Conservation (phyloP, 129 eudicot species). For the Artemisia tridentata region DNA sequence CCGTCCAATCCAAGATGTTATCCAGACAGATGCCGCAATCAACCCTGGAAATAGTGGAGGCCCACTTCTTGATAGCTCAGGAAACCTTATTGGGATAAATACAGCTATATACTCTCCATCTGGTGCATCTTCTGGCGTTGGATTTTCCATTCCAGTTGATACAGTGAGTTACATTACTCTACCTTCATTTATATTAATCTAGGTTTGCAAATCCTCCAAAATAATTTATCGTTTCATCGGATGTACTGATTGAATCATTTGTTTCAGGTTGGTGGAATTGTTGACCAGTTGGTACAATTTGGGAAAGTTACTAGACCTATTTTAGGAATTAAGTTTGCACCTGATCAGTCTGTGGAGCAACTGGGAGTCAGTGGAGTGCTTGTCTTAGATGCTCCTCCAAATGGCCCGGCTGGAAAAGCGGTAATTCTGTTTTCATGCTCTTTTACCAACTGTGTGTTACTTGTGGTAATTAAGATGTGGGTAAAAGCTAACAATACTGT, state of each 20-base stretch:
- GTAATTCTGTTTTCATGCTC: conserved; percentile 36
- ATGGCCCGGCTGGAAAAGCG: conserved; percentile 99
- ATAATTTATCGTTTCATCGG: not conserved
- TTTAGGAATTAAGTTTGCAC: conserved; percentile 92
- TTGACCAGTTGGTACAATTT: conserved; percentile 84
- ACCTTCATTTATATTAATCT: not conserved
- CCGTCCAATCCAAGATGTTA: conserved; percentile 95
- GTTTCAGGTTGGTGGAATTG: conserved; percentile 84
- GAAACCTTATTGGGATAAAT: conserved; percentile 91
- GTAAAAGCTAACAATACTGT: too few species aligned
- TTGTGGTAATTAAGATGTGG: conserved; percentile 5
- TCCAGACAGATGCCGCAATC: conserved; percentile 97
- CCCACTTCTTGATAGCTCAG: conserved; percentile 94
- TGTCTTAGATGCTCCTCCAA: conserved; percentile 85
- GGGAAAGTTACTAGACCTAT: conserved; percentile 97
- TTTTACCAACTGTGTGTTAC: conserved; percentile 15
- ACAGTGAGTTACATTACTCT: conserved; percentile 53
- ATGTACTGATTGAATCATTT: conserved; percentile 13
- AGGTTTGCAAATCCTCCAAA: conserved; percentile 9
- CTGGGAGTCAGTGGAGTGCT: conserved; percentile 97
- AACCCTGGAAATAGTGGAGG: conserved; percentile 99
- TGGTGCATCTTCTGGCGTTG: conserved; percentile 98
- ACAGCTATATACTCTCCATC: conserved; percentile 98
- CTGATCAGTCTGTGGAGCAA: conserved; percentile 98
- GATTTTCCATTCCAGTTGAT: conserved; percentile 97